These are phyloP conservation scores for Rostrohypoxylon terebratum DNA, from an alignment of 495 filamentous ascomycete species.

Conservation along the genomic window DNA sequence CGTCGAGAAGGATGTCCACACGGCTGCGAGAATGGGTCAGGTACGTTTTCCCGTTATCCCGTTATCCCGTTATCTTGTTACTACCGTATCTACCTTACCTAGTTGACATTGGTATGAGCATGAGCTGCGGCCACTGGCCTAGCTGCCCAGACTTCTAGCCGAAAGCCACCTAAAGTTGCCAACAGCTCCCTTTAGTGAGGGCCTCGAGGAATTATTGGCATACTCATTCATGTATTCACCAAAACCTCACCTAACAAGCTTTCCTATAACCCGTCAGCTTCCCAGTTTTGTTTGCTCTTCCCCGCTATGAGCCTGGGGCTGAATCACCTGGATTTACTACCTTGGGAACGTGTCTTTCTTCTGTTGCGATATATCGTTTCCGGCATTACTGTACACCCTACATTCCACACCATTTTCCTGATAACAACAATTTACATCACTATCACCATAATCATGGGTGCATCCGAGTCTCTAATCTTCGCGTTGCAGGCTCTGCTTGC, in stretches of 20 bases:
- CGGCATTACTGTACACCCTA: not conserved
- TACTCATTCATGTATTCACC: not conserved
- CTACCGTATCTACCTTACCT: no score
- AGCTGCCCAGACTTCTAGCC: not conserved
- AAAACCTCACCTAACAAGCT: constrained; percentile 16
- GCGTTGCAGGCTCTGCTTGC: constrained; percentile 86
- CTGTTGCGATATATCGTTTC: constrained; percentile 19
- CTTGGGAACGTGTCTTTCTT: constrained; percentile 24
- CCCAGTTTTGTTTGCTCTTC: constrained; percentile 22
- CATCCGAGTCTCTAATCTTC: constrained; percentile 68
- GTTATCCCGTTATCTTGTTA: not conserved
- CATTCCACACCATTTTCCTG: constrained; percentile 10
- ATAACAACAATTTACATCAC: constrained; percentile 17
- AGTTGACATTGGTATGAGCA: constrained; percentile 4
- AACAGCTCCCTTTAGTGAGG: not conserved
- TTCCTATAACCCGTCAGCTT: constrained; percentile 28
- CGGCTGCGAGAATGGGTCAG: constrained; percentile 88
- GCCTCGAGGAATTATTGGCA: not conserved
- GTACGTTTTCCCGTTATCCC: constrained; percentile 61
- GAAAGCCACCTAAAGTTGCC: constrained; percentile 10
- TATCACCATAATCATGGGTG: constrained; percentile 57
- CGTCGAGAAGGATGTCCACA: constrained; percentile 86
- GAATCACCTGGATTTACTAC: constrained; percentile 2
- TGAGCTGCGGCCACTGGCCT: not conserved
- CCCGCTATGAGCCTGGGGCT: not conserved